phyloP scores from a whole-genome alignment of 345 rosid species.

The Angophora floribunda region DNA sequence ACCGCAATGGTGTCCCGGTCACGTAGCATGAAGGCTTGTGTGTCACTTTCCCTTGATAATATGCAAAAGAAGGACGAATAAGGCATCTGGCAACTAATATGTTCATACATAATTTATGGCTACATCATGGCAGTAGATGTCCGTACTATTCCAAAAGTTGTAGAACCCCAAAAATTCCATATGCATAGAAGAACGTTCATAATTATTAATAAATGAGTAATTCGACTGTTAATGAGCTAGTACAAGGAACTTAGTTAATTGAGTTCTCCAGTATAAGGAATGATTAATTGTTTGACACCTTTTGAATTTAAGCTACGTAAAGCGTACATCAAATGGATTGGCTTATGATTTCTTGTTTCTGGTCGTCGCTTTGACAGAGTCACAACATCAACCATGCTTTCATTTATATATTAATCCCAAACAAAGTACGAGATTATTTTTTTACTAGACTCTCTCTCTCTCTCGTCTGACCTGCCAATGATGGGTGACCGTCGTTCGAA shows the following conservation, averaged over 20 bases:
- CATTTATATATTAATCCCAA: background rate
- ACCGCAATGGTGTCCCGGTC: constrained; percentile 15
- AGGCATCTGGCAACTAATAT: background rate
- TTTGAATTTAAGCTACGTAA: background rate
- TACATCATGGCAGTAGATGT: background rate
- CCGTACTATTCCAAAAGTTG: constrained; percentile 67
- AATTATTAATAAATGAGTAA: background rate
- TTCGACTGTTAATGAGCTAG: background rate
- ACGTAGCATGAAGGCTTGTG: constrained; percentile 20
- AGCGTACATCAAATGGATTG: background rate
- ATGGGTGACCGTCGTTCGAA: constrained; percentile 15
- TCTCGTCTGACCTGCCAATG: constrained; percentile 45
- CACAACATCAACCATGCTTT: background rate
- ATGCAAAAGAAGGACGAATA: constrained; percentile 1
- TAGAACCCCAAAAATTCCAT: constrained; percentile 49
- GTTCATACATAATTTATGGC: background rate
- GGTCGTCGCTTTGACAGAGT: background rate
- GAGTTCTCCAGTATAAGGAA: background rate
- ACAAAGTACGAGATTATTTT: background rate
- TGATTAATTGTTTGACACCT: background rate
- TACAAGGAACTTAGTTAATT: background rate
- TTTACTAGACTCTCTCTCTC: background rate
- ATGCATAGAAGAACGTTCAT: constrained; percentile 4
- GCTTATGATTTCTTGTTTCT: background rate
- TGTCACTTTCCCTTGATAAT: constrained; percentile 5